phyloP scores from a whole-genome alignment of 495 filamentous ascomycete species.

The Talaromyces adpressus region DNA sequence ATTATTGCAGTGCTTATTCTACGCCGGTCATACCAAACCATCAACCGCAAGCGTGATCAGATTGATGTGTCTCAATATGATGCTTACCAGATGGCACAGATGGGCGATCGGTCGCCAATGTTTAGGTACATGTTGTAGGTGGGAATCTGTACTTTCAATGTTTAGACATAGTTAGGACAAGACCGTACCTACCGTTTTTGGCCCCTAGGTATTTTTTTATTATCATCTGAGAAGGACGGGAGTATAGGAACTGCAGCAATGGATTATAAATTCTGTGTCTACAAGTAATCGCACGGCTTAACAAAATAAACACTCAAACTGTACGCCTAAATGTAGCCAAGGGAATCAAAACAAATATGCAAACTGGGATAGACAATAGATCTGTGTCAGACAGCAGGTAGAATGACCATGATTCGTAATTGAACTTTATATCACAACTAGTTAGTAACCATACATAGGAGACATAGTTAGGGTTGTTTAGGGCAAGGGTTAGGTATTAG shows the following conservation, averaged over 20 bases:
- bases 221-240: too few species aligned
- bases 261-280: too few species aligned
- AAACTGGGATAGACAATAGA: background rate
- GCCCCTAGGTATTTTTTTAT: too few species aligned
- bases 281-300: background rate
- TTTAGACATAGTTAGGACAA: background rate
- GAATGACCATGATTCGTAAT: background rate
- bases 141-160: background rate
- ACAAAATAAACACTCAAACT: background rate
- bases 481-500: background rate
- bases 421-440: too few species aligned
- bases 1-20: conserved; percentile 51
- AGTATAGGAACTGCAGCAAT: too few species aligned
- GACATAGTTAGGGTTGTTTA: too few species aligned
- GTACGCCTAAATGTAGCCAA: background rate
- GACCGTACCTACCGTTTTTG: background rate
- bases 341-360: background rate
- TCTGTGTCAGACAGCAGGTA: background rate
- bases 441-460: too few species aligned
- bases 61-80: conserved; percentile 38
- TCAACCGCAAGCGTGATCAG: conserved; percentile 55
- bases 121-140: conserved; percentile 52
- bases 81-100: conserved; percentile 44
- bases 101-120: conserved; percentile 57
- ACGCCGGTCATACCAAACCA: conserved; percentile 45